Evolutionary conservation across 2,329 filamentous ascomycete genomes (phyloP).

Genomic region (Cercospora brassicicola): DNA sequence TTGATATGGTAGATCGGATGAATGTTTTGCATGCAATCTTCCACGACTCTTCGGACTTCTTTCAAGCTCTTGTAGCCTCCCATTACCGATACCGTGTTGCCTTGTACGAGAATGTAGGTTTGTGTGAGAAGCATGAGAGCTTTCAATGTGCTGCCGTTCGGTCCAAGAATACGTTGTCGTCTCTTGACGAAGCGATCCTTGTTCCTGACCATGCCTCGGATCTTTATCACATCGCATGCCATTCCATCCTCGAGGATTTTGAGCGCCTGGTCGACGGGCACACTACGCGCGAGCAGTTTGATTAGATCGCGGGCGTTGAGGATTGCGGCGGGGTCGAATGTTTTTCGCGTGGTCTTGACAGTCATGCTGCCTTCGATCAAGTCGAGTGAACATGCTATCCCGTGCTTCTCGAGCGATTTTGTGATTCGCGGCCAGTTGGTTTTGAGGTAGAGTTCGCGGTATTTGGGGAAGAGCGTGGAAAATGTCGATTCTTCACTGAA

Average conservation of each 20-base stretch:
- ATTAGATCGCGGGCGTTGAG: constrained; percentile 93
- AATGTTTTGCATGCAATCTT: constrained; percentile 96
- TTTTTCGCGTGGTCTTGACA: constrained; percentile 90
- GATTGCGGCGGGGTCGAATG: constrained; percentile 87
- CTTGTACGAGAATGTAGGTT: constrained; percentile 93
- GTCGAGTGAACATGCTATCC: constrained; percentile 89
- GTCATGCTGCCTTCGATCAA: constrained; percentile 95
- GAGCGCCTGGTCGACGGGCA: constrained; percentile 87
- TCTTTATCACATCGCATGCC: constrained; percentile 95
- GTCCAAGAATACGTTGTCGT: constrained; percentile 86
- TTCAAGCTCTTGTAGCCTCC: constrained; percentile 91
- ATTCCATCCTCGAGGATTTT: constrained; percentile 92
- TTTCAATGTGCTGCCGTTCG: constrained; percentile 88
- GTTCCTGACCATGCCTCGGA: constrained; percentile 82
- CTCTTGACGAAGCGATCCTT: constrained; percentile 96
- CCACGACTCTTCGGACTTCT: constrained; percentile 82
- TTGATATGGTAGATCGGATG: constrained; percentile 93
- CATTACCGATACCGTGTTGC: constrained; percentile 92
- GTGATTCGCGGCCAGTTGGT: constrained; percentile 93
- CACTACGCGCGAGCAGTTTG: constrained; percentile 85
- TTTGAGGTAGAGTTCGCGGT: constrained; percentile 89
- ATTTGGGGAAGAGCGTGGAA: constrained; percentile 82
- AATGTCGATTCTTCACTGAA: constrained; percentile 95
- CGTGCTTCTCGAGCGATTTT: constrained; percentile 77
- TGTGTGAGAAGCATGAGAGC: constrained; percentile 87